Evolutionary conservation across 2,329 filamentous ascomycete genomes (phyloP).

Genomic region (Grosmannia clavigera): DNA sequence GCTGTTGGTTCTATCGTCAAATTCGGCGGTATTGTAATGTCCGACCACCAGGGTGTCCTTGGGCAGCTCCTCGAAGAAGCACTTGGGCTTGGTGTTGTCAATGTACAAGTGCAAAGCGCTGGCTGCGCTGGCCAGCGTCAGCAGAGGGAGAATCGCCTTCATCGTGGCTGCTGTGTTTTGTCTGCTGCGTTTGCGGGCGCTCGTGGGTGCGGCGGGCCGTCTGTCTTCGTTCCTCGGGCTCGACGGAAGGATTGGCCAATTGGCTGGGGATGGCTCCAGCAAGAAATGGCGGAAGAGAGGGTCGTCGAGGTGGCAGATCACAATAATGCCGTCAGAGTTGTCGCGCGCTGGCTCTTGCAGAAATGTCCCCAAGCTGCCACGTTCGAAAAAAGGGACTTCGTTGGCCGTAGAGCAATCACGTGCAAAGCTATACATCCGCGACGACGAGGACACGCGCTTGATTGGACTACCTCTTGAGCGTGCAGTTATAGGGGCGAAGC

Average conservation of each 20-base stretch:
- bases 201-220: not conserved
- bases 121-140: conserved; percentile 52
- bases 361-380: conserved; percentile 6
- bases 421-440: not conserved
- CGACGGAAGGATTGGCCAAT: not conserved
- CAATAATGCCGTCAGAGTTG: not conserved
- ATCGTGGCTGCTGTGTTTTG: conserved; percentile 23
- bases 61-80: conserved; percentile 95
- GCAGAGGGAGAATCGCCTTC: conserved; percentile 50
- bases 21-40: conserved; percentile 79
- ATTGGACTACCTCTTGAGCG: not conserved
- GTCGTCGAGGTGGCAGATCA: not conserved
- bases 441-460: not conserved
- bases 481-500: not conserved
- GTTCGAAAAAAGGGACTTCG: conserved; percentile 2
- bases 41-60: conserved; percentile 96
- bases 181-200: not conserved
- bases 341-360: not conserved
- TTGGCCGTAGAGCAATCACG: not conserved
- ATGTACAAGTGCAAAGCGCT: conserved; percentile 94
- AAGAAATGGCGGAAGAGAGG: not conserved
- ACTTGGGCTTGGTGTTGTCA: conserved; percentile 74
- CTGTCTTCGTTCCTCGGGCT: too few relatives aligned
- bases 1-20: conserved; percentile 52
- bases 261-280: not conserved